Base-by-base conservation (phyloP, 441 rosid genomes). In the Erysimum cheiri region DNA sequence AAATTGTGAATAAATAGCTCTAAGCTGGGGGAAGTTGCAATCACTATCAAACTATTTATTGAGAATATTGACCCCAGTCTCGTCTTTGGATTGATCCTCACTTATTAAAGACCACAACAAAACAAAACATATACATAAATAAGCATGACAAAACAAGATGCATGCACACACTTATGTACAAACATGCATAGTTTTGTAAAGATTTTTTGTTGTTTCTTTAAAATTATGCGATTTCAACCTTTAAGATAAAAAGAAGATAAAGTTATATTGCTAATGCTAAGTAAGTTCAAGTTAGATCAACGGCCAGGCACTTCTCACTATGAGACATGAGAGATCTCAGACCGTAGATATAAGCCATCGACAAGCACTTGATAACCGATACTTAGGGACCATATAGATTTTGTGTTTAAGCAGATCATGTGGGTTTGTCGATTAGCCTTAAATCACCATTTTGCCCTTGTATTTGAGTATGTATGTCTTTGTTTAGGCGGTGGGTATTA, bases 1-100 rank as follows among this genome's bases (percentile, higher is more conserved):
- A 62, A 62, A 69, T 63, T 69, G 78, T 75, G 60, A 62, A 75
- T 55, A 75, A 69, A 57, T 62, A 75, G 73, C 66, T 36, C 70
- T 69, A 61, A 46, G 46, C 64, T 55, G 69, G 78, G 17, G 74
- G 55, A 47, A 49, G 70, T 56, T 75, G 65, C 70, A 60, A 48
- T 75, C 70, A 32, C 40, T 61, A 47, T 68, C 70, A 44, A 12
- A 63, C 46, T 29, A 69, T 44, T 74, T 67, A 74, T 67, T 22
- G 24, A 22, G 24, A 22, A 22, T 22, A 22, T 22, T 69, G 70
- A 62, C 70, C 62, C 46, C 54, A 40, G 47, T 68, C 60, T 39
- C 5, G 14, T 61, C 8, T 75, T 69, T 62, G 48, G 70, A 40
- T 54, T 62, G 65, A 48, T 62, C 70, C 14, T 9, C 70, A 68